Evolutionary conservation across 2,329 filamentous ascomycete genomes (phyloP).

Genomic region (Clonostachys byssicola): DNA sequence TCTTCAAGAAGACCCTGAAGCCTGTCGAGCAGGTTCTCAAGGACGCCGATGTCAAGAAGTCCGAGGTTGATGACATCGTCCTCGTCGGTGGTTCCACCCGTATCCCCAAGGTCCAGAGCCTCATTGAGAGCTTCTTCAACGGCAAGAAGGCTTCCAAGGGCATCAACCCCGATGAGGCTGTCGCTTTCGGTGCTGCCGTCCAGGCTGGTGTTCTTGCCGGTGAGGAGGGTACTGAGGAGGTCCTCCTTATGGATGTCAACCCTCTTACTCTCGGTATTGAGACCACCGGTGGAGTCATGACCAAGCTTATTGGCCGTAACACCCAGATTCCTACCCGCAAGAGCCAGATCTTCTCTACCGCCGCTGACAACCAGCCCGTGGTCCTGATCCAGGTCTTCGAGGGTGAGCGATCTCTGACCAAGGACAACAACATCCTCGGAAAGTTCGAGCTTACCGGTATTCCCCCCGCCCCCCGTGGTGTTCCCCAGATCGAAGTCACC

Average conservation of each 20-base stretch:
- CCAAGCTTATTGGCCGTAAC: constrained; percentile 91
- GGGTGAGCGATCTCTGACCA: constrained; percentile 89
- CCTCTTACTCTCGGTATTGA: constrained; percentile 94
- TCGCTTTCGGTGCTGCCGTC: constrained; percentile 94
- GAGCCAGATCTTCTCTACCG: constrained; percentile 96
- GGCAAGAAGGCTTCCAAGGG: constrained; percentile 99
- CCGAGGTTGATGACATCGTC: constrained; percentile 92
- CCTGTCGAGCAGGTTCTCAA: constrained; percentile 98
- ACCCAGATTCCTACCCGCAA: constrained; percentile 94
- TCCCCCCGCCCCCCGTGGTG: constrained; percentile 88
- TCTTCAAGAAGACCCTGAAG: constrained; percentile 99
- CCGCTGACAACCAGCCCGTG: constrained; percentile 92
- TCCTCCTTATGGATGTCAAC: constrained; percentile 97
- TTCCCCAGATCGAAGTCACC: constrained; percentile 96
- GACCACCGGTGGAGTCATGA: constrained; percentile 97
- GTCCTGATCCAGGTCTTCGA: constrained; percentile 95
- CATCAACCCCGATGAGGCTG: constrained; percentile 99
- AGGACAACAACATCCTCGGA: constrained; percentile 95
- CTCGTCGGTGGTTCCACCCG: constrained; percentile 97
- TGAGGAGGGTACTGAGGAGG: constrained; percentile 72
- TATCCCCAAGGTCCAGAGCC: constrained; percentile 94
- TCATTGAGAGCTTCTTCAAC: constrained; percentile 92
- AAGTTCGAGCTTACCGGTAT: constrained; percentile 98
- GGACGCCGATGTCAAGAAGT: constrained; percentile 96
- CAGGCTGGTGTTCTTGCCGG: constrained; percentile 94